phyloP scores from a whole-genome alignment of 2,329 filamentous ascomycete species.

The Epichloe sylvatica region DNA sequence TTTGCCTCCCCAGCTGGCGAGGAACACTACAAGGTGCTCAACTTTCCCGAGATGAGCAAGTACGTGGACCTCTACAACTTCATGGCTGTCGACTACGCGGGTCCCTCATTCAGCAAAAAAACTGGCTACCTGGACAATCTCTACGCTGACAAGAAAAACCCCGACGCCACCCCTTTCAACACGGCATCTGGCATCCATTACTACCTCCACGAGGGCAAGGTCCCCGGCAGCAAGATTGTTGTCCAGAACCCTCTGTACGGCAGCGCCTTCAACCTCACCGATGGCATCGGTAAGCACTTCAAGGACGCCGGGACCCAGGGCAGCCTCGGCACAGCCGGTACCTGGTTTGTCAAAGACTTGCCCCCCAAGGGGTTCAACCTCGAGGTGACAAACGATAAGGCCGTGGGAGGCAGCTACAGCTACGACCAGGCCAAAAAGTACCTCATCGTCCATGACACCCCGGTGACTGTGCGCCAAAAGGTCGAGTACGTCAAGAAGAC shows the following conservation, averaged over 20 bases:
- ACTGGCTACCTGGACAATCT: constrained; percentile 58
- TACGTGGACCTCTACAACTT: constrained; percentile 45
- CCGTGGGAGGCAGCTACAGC: constrained; percentile 44
- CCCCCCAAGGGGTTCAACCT: constrained; percentile 24
- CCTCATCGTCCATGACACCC: constrained; percentile 58
- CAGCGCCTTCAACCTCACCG: constrained; percentile 49
- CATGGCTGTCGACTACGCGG: constrained; percentile 60
- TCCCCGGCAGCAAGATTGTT: constrained; percentile 51
- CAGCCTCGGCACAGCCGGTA: constrained; percentile 35
- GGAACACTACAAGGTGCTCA: constrained; percentile 33
- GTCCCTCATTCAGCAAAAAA: constrained; percentile 44
- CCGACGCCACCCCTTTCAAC: constrained; percentile 51
- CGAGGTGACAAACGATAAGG: too few species aligned
- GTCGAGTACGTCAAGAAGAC: constrained; percentile 44
- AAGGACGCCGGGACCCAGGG: constrained; percentile 39
- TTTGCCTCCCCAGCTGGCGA: constrained; percentile 36
- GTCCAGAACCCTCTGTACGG: constrained; percentile 70
- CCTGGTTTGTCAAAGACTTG: constrained; percentile 62
- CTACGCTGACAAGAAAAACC: constrained; percentile 36
- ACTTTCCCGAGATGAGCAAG: constrained; percentile 37
- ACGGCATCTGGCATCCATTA: constrained; percentile 48
- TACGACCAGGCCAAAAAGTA: constrained; percentile 45
- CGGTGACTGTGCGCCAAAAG: constrained; percentile 45
- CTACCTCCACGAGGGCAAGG: constrained; percentile 32
- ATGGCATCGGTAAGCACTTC: constrained; percentile 51